Evolutionary conservation across 805 yeast genomes (phyloP).

Genomic region (Kazachstania martiniae): DNA sequence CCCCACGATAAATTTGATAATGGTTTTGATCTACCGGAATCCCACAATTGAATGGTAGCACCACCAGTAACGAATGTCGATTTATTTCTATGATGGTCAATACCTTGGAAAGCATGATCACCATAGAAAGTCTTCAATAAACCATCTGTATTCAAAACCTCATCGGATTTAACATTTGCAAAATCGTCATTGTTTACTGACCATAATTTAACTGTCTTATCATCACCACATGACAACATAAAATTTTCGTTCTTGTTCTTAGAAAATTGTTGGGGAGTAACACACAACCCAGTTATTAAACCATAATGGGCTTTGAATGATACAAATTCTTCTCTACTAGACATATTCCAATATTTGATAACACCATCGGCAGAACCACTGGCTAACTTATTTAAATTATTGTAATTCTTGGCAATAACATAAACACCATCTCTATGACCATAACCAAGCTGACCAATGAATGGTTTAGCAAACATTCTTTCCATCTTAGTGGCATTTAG

Average conservation of each 20-base stretch:
- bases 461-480: constrained; percentile 96
- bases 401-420: constrained; percentile 68
- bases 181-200: constrained; percentile 50
- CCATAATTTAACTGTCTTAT: constrained; percentile 85
- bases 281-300: constrained; percentile 73
- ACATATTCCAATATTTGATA: constrained; percentile 86
- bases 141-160: constrained; percentile 22
- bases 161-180: constrained; percentile 22
- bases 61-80: constrained; percentile 86
- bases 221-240: constrained; percentile 79
- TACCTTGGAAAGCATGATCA: constrained; percentile 69
- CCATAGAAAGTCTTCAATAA: constrained; percentile 72
- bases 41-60: constrained; percentile 86
- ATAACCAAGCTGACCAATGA: constrained; percentile 84
- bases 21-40: constrained; percentile 67
- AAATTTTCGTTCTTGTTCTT: constrained; percentile 30
- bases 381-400: constrained; percentile 63
- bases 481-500: constrained; percentile 91
- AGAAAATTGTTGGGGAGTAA: constrained; percentile 39
- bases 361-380: constrained; percentile 95
- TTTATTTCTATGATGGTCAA: constrained; percentile 77
- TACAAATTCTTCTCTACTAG: constrained; percentile 62
- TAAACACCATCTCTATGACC: constrained; percentile 96
- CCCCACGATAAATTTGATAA: constrained; percentile 85
- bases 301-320: constrained; percentile 86